A percentile compares a stretch with the other conserved stretches of the same genome.
Conservation (phyloP, 768 basidiomycete genomes). For the Hericium erinaceus region DNA sequence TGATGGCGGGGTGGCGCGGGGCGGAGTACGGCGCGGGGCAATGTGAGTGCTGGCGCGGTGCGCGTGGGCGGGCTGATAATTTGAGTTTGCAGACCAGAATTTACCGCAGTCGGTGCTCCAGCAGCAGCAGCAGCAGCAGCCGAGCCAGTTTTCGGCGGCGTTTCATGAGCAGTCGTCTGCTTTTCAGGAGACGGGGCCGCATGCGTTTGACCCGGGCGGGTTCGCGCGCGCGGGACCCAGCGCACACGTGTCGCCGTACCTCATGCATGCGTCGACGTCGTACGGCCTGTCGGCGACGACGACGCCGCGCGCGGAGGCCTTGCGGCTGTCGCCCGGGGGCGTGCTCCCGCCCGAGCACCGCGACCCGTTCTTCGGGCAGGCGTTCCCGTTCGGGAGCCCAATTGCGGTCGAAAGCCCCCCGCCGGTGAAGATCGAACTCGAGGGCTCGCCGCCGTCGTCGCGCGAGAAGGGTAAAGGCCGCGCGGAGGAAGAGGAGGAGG, state of each 20-base stretch:
- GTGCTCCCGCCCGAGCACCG: neutral
- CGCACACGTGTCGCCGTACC: too few relatives aligned
- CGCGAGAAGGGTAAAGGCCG: neutral
- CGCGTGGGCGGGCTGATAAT: too few relatives aligned
- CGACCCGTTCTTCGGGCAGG: neutral
- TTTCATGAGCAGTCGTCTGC: too few relatives aligned
- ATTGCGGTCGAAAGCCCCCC: neutral
- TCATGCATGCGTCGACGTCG: too few relatives aligned
- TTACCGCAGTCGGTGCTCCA: too few relatives aligned
- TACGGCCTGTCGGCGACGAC: too few relatives aligned
- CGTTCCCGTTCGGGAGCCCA: neutral
- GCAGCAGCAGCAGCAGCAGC: too few relatives aligned
- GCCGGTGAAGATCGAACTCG: neutral
- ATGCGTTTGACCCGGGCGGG: too few relatives aligned
- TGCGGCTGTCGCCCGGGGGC: neutral
- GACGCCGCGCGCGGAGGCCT: neutral
- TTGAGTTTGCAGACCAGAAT: too few relatives aligned
- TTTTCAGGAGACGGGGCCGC: too few relatives aligned
- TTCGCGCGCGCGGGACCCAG: too few relatives aligned
- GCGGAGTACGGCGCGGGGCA: neutral
- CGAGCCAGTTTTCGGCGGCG: too few relatives aligned
- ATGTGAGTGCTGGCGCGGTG: neutral
- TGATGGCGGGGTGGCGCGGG: neutral
- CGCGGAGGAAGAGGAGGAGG: neutral
- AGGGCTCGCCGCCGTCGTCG: neutral